Evolutionary conservation across 2,329 filamentous ascomycete genomes (phyloP).

Genomic region (Fusarium sarcochroum): DNA sequence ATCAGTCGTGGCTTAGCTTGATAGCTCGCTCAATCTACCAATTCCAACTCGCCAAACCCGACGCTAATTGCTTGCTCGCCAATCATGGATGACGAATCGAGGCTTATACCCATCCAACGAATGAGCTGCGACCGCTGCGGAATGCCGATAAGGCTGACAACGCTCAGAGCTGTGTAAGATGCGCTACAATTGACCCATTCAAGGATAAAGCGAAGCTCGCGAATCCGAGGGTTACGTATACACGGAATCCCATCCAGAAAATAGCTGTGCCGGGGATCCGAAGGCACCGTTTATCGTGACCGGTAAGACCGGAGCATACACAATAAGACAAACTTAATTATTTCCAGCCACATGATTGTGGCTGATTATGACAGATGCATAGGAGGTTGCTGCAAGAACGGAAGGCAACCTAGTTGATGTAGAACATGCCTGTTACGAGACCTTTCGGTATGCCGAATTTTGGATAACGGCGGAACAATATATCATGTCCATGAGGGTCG

Average conservation of each 20-base stretch:
- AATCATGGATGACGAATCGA: constrained; percentile 4
- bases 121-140: constrained; percentile 15
- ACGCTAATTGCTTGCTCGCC: not conserved
- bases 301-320: too few species aligned
- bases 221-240: not conserved
- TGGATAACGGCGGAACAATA: too few species aligned
- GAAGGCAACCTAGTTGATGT: too few species aligned
- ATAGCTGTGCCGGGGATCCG: too few species aligned
- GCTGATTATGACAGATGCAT: too few species aligned
- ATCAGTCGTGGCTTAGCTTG: constrained; percentile 25
- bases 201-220: not conserved
- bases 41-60: not conserved
- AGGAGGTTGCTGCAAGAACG: too few species aligned
- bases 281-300: not conserved
- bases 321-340: too few species aligned
- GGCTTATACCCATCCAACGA: constrained; percentile 12
- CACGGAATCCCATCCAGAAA: not conserved
- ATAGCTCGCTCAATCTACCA: constrained; percentile 12
- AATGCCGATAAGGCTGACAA: constrained; percentile 9
- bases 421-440: too few species aligned
- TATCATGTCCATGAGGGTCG: too few species aligned
- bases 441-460: too few species aligned
- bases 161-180: not conserved
- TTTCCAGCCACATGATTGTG: too few species aligned
- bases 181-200: not conserved